These are phyloP conservation scores for Vigna reflexopilosa DNA, from an alignment of 306 rosid genomes.

Conservation along the genomic window DNA sequence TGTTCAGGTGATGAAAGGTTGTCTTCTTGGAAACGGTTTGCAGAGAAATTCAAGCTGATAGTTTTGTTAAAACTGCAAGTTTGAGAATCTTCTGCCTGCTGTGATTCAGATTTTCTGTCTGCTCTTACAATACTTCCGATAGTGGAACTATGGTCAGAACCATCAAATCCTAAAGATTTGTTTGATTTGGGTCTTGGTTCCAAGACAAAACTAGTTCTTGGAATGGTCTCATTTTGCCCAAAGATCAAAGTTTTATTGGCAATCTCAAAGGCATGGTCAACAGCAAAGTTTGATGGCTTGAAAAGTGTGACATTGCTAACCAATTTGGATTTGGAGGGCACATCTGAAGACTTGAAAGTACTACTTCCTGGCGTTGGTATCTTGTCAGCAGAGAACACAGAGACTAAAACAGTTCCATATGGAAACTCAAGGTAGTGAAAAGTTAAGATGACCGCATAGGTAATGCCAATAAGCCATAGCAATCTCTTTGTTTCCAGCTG, in stretches of 20 bases:
- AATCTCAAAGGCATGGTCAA: slow-evolving; percentile 24
- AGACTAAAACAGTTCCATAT: slow-evolving; percentile 49
- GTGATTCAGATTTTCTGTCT: slow-evolving; percentile 35
- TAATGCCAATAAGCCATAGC: slow-evolving; percentile 59
- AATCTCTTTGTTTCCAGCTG: slow-evolving; percentile 66
- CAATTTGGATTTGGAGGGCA: slow-evolving; percentile 32
- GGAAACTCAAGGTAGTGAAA: slow-evolving; percentile 68
- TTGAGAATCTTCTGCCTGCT: slow-evolving; percentile 30
- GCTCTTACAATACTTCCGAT: slow-evolving; percentile 10
- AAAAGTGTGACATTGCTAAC: slow-evolving; percentile 39
- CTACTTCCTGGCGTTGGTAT: slow-evolving; percentile 38
- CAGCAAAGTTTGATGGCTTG: slow-evolving; percentile 38
- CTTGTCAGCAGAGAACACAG: slow-evolving; percentile 54
- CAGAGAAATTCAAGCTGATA: slow-evolving; percentile 38
- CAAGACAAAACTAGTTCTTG: slow-evolving; percentile 33
- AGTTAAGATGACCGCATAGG: slow-evolving; percentile 59
- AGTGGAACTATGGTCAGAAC: slow-evolving; percentile 36
- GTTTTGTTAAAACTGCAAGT: slow-evolving; percentile 32
- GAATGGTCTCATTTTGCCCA: slow-evolving; percentile 11
- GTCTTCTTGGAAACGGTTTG: slow-evolving; percentile 37
- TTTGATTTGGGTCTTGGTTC: slow-evolving; percentile 45
- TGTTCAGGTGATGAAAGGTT: slow-evolving; percentile 38
- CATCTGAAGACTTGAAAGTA: slow-evolving; percentile 42
- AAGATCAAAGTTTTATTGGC: slow-evolving; percentile 45
- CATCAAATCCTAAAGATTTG: slow-evolving; percentile 45